A percentile compares a stretch with the other conserved stretches of the same genome.
Evolutionary conservation across 768 basidiomycete species (phyloP).

Genomic region (Pulveroboletus frians): DNA sequence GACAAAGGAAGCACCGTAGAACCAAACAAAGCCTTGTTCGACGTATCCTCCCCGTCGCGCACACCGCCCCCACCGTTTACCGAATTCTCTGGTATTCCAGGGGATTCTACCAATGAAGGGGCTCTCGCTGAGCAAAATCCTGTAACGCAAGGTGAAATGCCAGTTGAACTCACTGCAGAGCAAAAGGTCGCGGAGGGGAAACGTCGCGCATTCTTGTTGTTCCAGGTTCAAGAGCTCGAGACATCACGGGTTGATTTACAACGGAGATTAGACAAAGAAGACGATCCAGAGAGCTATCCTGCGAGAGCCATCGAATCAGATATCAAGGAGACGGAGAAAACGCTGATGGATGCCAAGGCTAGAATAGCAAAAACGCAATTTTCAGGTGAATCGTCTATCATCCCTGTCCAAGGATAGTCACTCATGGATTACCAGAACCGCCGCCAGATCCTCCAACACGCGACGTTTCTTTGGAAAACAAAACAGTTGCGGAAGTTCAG

Average conservation of each 20-base stretch:
- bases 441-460: neutral
- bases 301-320: constrained; percentile 13
- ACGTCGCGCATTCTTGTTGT: constrained; percentile 17
- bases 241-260: neutral
- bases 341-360: constrained; percentile 2
- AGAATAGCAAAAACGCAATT: constrained; percentile 21
- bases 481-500: constrained; percentile 1
- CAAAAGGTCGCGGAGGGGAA: constrained; percentile 21
- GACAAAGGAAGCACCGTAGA: neutral
- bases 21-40: constrained; percentile 1
- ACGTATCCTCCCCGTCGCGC: constrained; percentile 5
- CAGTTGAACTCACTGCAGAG: constrained; percentile 16
- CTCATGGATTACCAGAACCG: constrained; percentile 12
- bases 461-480: constrained; percentile 1
- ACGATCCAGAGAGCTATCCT: neutral
- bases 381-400: constrained; percentile 7
- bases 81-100: constrained; percentile 13
- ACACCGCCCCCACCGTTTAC: constrained; percentile 28
- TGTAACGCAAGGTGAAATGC: constrained; percentile 15
- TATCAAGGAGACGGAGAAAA: constrained; percentile 14
- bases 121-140: constrained; percentile 6
- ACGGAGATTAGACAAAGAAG: neutral
- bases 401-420: neutral
- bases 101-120: constrained; percentile 3
- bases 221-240: constrained; percentile 17